Conservation (phyloP, 306 rosid species). For the Purshia tridentata region DNA sequence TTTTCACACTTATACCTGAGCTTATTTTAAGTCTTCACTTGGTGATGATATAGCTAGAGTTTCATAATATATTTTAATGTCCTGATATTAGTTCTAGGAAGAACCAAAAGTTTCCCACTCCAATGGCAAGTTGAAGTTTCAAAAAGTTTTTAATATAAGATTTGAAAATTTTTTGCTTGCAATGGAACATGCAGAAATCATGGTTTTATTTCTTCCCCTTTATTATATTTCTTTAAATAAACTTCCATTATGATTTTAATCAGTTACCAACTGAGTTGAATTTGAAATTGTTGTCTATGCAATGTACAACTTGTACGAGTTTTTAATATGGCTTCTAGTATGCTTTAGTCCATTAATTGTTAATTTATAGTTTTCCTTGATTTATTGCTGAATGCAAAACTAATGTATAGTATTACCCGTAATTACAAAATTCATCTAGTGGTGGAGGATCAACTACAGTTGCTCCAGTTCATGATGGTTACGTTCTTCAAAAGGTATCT, state of each 20-base stretch:
- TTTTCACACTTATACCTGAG: background rate
- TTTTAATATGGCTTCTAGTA: background rate
- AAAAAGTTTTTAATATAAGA: too few relatives aligned
- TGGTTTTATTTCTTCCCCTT: too few relatives aligned
- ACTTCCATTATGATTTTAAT: too few relatives aligned
- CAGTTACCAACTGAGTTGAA: too few relatives aligned
- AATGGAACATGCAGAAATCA: too few relatives aligned
- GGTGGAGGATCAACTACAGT: constrained; percentile 98
- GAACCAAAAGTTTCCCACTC: too few relatives aligned
- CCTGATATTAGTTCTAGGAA: too few relatives aligned
- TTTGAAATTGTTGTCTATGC: background rate
- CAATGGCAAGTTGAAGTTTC: too few relatives aligned
- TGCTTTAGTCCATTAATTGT: background rate
- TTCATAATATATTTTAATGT: too few relatives aligned
- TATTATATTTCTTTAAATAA: too few relatives aligned
- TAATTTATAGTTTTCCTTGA: background rate
- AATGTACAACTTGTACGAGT: background rate
- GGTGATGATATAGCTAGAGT: too few relatives aligned
- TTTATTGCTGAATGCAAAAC: constrained; percentile 18
- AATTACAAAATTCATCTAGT: constrained; percentile 40
- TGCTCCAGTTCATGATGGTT: constrained; percentile 98
- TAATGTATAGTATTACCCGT: constrained; percentile 28
- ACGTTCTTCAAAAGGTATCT: constrained; percentile 91
- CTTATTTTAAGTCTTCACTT: background rate
- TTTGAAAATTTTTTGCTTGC: too few relatives aligned